phyloP scores from a whole-genome alignment of 495 filamentous ascomycete genomes.

The Hypoxylon lenormandii region DNA sequence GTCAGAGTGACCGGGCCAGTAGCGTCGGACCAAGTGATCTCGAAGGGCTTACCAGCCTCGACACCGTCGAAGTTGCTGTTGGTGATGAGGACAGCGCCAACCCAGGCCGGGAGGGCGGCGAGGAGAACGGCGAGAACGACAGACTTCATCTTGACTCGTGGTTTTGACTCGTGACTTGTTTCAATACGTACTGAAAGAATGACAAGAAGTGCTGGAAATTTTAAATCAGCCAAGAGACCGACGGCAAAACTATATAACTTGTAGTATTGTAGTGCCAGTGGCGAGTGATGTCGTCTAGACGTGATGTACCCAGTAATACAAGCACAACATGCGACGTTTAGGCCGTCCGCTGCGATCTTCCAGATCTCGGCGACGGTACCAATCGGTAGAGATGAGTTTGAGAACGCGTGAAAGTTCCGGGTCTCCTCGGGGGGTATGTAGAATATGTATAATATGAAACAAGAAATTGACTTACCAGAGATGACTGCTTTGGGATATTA shows the following conservation, averaged over 20 bases:
- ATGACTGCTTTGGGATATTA: conserved; percentile 29
- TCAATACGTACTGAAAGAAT: conserved; percentile 42
- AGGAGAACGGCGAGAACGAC: conserved; percentile 50
- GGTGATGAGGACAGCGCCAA: conserved; percentile 55
- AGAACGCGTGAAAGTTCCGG: conserved; percentile 1
- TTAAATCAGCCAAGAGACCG: conserved; percentile 6
- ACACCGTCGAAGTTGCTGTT: conserved; percentile 56
- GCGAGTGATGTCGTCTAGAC: conserved; percentile 6
- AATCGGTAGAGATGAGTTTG: not conserved
- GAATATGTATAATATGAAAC: not conserved
- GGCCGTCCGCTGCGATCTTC: conserved; percentile 7
- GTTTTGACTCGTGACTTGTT: conserved; percentile 31
- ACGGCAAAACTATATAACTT: conserved; percentile 11
- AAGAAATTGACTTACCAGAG: conserved; percentile 27
- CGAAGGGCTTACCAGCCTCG: conserved; percentile 55
- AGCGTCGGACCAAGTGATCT: conserved; percentile 57
- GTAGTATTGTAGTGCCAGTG: not conserved
- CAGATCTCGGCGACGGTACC: conserved; percentile 22
- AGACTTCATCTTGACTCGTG: conserved; percentile 60
- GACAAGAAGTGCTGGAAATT: conserved; percentile 33
- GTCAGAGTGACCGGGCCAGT: conserved; percentile 55
- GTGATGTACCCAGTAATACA: not conserved
- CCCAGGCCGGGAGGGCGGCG: conserved; percentile 56
- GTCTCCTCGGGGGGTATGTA: not conserved
- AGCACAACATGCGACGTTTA: conserved; percentile 11